Evolutionary conservation across 2,329 filamentous ascomycete genomes (phyloP), one percentile per base, ranked within the genome.

Genomic region (Pseudogymnoascus sp.): DNA sequence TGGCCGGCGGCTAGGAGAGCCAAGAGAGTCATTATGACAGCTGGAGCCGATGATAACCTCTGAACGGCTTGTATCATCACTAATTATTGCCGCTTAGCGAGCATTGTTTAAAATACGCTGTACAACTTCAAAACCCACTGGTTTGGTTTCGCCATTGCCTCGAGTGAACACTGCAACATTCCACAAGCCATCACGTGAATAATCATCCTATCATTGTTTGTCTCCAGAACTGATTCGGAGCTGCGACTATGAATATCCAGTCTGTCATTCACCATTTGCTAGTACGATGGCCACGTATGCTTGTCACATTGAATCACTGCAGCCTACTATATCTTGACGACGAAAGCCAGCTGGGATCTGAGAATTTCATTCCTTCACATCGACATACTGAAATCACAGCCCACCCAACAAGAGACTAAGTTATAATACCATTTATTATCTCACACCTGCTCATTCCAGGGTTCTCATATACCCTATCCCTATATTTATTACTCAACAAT

Each of bases 1-100:
- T 99, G 68, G 89, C 89, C 14, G 90, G 64, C 61, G 67, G 64
- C n/a, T 64, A 62, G 61, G 8, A 56, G n/a, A 11, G 2, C 11
- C n/a, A 28, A 34, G 12, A 5, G n/a, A 11, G 11, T 34, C 50
- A 21, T 56, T 14, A 36, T 56, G 28, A 56, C 28, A 56, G 4
- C 6, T 34, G 5, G 25, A 21, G 50, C 50, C 8, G n/a, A 56
- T 56, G 50, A 12, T 28, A 34, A 10, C 16, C 25, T 25, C 5
- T 36, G 50, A 11, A 10, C 11, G 50, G 28, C 50, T 34, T 56
- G 50, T 56, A 56, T 56, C 50, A 56, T 56, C 50, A 56, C n/a
- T 56, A 56, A 56, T 56, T 56, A 56, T n/a, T 56, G 50, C 50
- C 50, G 50, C 50, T 21, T 36, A 56, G 28, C 50, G 50, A 56